Conservation (phyloP, 176 grass and related monocot genomes). For the Musa acuminata region DNA sequence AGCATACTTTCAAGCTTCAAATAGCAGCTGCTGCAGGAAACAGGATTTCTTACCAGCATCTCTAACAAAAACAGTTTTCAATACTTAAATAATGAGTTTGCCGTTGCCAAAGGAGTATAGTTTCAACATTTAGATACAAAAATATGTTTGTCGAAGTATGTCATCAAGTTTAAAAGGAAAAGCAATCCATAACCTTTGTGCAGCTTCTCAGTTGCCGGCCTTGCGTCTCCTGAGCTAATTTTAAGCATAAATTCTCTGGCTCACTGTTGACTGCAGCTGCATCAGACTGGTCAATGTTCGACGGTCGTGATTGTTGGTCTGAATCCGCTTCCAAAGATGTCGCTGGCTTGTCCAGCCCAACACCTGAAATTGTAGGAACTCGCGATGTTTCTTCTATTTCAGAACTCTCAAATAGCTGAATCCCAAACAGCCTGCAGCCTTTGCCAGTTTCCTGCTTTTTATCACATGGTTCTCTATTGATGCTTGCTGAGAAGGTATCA, state of each 20-base stretch:
- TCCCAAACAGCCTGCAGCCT: constrained; percentile 87
- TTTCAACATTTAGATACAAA: neutral
- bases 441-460: constrained; percentile 42
- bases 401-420: constrained; percentile 48
- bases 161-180: neutral
- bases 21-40: neutral
- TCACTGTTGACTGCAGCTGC: constrained; percentile 35
- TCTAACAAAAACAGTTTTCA: neutral
- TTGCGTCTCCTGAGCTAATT: constrained; percentile 45
- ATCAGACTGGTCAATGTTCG: constrained; percentile 48
- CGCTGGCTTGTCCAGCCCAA: constrained; percentile 31
- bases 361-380: constrained; percentile 23
- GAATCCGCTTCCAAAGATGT: constrained; percentile 33
- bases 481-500: constrained; percentile 34
- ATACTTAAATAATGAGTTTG: neutral
- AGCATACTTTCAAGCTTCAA: neutral
- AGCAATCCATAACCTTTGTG: constrained; percentile 53
- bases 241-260: constrained; percentile 2
- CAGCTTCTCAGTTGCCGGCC: constrained; percentile 77
- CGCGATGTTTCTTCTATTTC: constrained; percentile 35
- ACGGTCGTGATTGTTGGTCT: constrained; percentile 40
- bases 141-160: constrained; percentile 6
- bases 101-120: too few relatives aligned
- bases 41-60: neutral
- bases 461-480: constrained; percentile 38